Evolutionary conservation across 73 alveolate species (phyloP), one percentile per base, ranked within the genome.

Genomic region (Paramecium primaurelia): DNA sequence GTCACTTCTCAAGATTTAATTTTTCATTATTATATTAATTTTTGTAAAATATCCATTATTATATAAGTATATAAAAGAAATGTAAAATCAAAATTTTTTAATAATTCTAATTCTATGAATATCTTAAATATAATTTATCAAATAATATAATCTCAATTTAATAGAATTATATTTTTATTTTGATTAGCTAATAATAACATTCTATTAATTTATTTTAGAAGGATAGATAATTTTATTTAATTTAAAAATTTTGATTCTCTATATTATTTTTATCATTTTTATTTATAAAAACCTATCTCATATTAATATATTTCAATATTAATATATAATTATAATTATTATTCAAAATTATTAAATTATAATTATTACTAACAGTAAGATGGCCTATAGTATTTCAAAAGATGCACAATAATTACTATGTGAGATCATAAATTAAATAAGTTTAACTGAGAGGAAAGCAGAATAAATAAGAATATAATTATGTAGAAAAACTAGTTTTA

Each of bases 401-500:
- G 84, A 64, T 3, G 84, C 84, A 28, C 26, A 64, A 64, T 64
- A 64, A 64, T 51, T 64, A 28, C 26, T 64, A 5, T 64, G 84
- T 14, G 91, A 80, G 45, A 80, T 80, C 47, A 45, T 80, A 28
- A 80, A 80, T 44, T 26, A 80, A 47, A 80, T 80, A 42, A 80
- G 73, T 45, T 18, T 44, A 8, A 42, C 71, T 20, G 91, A 80
- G 37, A 47, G 58, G 38, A 80, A 16, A 20, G 75, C 75, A 1
- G 91, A 80, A 22, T 2, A 80, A 47, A 16, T 80, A 44, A 80
- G 91, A 49, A 80, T 80, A 25, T 49, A 45, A 64, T 36, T 80
- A 80, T 80, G 91, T 30, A 80, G 91, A 80, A 80, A 80, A 47
- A 32, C 91, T 11, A 45, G 38, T 47, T 80, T 80, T 12, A 80